phyloP scores from a whole-genome alignment of 352 stramenopile genomes.

The Pythium pyrilobum region DNA sequence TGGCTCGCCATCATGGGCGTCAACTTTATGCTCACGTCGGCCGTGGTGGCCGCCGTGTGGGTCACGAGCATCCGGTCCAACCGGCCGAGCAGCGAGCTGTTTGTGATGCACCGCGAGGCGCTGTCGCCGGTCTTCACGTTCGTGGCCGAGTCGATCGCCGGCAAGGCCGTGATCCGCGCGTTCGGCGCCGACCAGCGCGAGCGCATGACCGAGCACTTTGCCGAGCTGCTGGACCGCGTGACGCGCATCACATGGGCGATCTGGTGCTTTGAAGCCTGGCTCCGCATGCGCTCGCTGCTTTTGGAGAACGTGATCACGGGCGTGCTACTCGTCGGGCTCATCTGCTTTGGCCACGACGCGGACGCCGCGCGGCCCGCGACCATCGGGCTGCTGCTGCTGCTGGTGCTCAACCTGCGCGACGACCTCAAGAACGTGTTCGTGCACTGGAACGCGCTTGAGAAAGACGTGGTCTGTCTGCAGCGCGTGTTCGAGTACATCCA shows the following conservation, averaged over 20 bases:
- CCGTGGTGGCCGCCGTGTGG: constrained; percentile 23
- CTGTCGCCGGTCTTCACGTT: constrained; percentile 26
- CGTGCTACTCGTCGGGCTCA: constrained; percentile 13
- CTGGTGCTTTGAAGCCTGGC: constrained; percentile 29
- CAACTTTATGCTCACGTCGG: constrained; percentile 21
- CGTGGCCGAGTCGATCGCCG: constrained; percentile 17
- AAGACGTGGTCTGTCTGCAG: constrained; percentile 21
- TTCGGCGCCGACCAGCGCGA: constrained; percentile 19
- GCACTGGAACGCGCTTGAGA: constrained; percentile 22
- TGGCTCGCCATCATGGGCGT: constrained; percentile 26
- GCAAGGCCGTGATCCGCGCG: constrained; percentile 15
- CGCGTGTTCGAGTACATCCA: constrained; percentile 26
- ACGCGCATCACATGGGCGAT: constrained; percentile 24
- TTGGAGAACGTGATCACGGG: constrained; percentile 29
- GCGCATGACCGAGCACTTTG: constrained; percentile 5
- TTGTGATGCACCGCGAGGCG: constrained; percentile 28
- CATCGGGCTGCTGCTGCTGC: constrained; percentile 19
- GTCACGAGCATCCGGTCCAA: constrained; percentile 24
- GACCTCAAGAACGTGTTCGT: constrained; percentile 19
- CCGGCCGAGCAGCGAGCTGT: constrained; percentile 28
- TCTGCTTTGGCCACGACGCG: constrained; percentile 21
- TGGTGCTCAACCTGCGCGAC: constrained; percentile 20
- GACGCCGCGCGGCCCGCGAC: constrained; percentile 16
- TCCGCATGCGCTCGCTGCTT: constrained; percentile 26
- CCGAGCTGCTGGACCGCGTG: constrained; percentile 11